phyloP scores from a whole-genome alignment of 164 flowering plant genomes.

The Santalum album region DNA sequence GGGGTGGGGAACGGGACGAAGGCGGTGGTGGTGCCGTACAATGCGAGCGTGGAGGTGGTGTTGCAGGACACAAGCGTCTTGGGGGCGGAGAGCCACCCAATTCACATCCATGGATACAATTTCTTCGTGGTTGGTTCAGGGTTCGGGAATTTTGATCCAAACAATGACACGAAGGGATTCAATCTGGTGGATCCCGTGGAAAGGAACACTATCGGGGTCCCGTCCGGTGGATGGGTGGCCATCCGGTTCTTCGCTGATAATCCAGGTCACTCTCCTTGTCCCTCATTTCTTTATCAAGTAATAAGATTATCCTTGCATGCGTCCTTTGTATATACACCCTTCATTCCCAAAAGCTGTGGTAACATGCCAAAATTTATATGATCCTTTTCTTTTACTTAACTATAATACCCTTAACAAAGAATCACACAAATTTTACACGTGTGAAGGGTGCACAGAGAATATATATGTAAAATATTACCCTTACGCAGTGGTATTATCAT shows the following conservation, averaged over 20 bases:
- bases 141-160: slow-evolving; percentile 47
- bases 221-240: slow-evolving; percentile 63
- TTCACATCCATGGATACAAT: slow-evolving; percentile 60
- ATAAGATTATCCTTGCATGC: no score
- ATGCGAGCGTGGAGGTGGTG: slow-evolving; percentile 52
- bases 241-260: slow-evolving; percentile 57
- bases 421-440: no score
- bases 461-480: no score
- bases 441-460: no score
- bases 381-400: no score
- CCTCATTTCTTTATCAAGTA: no score
- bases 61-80: slow-evolving; percentile 56
- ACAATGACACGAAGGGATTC: slow-evolving; percentile 32
- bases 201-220: slow-evolving; percentile 53
- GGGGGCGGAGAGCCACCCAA: slow-evolving; percentile 60
- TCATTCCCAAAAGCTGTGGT: no score
- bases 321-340: no score
- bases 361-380: no score
- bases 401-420: no score
- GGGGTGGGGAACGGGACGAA: slow-evolving; percentile 37
- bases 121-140: slow-evolving; percentile 65
- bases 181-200: slow-evolving; percentile 58
- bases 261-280: no score
- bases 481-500: no score
- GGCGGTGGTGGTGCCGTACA: slow-evolving; percentile 39